Evolutionary conservation across 1,139 yeast species (phyloP).

Genomic region (Pichia sp.): DNA sequence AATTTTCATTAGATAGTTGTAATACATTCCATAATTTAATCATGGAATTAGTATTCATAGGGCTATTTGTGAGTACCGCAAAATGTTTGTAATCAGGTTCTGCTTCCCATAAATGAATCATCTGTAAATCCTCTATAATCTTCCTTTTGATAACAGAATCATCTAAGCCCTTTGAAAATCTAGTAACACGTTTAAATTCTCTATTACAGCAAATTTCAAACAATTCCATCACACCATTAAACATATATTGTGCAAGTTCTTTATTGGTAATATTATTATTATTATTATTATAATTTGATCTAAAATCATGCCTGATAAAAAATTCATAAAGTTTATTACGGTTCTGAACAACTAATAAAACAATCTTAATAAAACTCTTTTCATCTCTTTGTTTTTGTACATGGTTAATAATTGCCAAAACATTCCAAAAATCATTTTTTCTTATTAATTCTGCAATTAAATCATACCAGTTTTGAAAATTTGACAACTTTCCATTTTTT

Average conservation of each 20-base stretch:
- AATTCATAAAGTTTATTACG: background rate
- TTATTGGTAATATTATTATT: background rate
- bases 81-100: no score
- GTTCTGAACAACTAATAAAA: background rate
- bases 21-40: background rate
- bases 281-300: background rate
- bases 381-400: background rate
- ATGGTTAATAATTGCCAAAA: slow-evolving; percentile 5
- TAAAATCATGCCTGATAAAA: slow-evolving; percentile 3
- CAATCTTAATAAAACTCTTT: background rate
- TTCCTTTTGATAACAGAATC: no score
- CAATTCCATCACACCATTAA: background rate
- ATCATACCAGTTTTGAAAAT: background rate
- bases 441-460: background rate
- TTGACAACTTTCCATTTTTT: background rate
- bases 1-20: background rate
- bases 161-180: no score
- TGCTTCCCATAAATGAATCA: background rate
- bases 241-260: background rate
- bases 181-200: no score
- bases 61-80: no score
- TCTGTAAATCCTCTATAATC: no score
- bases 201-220: background rate
- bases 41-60: no score
- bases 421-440: slow-evolving; percentile 1